phyloP scores from a whole-genome alignment of 306 rosid species.

The Lagenaria siceraria region DNA sequence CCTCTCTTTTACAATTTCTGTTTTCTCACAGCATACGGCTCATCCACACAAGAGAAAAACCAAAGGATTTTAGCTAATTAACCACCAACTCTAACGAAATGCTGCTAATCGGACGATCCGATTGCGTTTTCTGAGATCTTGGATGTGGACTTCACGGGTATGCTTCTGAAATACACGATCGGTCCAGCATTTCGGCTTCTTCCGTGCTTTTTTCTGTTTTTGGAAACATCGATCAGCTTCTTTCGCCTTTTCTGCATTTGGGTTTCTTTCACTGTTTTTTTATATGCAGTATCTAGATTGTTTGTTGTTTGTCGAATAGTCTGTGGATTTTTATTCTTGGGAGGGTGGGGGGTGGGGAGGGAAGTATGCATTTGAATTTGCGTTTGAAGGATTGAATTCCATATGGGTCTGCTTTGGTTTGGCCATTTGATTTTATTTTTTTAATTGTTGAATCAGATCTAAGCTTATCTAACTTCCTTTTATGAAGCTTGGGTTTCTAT shows the following conservation, averaged over 20 bases:
- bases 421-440: conserved; percentile 22
- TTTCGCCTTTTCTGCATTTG: conserved; percentile 20
- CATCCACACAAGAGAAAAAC: too few species aligned
- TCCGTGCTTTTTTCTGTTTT: conserved; percentile 1
- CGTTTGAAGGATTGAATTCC: conserved; percentile 17
- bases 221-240: conserved; percentile 11
- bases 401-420: conserved; percentile 21
- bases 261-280: not conserved
- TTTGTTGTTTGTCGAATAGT: conserved; percentile 1
- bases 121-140: conserved; percentile 54
- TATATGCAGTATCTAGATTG: conserved; percentile 1
- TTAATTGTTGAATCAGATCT: conserved; percentile 61
- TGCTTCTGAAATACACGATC: conserved; percentile 31
- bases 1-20: not conserved
- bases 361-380: conserved; percentile 32
- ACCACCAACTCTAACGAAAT: conserved; percentile 2
- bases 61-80: too few species aligned
- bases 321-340: not conserved
- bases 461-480: conserved; percentile 17
- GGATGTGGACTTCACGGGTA: conserved; percentile 17
- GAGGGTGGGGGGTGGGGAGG: conserved; percentile 16
- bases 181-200: conserved; percentile 27
- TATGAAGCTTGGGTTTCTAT: conserved; percentile 13
- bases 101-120: conserved; percentile 62
- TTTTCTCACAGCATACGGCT: not conserved